Evolutionary conservation across 2,329 filamentous ascomycete genomes (phyloP).

Genomic region (Plenodomus biglobosus): DNA sequence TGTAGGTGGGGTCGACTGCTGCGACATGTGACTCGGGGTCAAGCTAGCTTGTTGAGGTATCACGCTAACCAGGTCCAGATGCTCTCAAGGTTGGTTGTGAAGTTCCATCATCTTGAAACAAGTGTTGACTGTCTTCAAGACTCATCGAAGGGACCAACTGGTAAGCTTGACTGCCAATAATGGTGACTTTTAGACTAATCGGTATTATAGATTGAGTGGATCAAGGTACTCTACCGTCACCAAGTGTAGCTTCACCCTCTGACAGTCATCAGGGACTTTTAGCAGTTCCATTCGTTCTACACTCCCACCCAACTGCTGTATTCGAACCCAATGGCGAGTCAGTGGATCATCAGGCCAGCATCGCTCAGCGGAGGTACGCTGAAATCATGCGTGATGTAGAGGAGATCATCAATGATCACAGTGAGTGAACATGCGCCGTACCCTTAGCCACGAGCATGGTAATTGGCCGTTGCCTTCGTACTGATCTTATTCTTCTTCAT

Average conservation of each 20-base stretch:
- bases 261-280: slow-evolving; percentile 56
- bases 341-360: slow-evolving; percentile 71
- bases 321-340: slow-evolving; percentile 69
- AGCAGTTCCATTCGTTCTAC: slow-evolving; percentile 93
- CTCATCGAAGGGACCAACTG: slow-evolving; percentile 87
- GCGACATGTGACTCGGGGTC: slow-evolving; percentile 1
- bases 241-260: background rate
- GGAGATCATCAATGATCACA: slow-evolving; percentile 87
- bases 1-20: slow-evolving; percentile 27
- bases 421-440: slow-evolving; percentile 49
- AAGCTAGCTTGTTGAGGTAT: background rate
- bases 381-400: slow-evolving; percentile 97
- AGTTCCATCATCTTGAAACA: slow-evolving; percentile 3
- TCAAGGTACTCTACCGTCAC: slow-evolving; percentile 62
- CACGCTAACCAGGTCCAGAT: slow-evolving; percentile 50
- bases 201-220: slow-evolving; percentile 71
- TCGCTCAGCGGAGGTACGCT: slow-evolving; percentile 84
- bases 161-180: slow-evolving; percentile 57
- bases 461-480: background rate
- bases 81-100: slow-evolving; percentile 59
- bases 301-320: slow-evolving; percentile 88
- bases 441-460: background rate
- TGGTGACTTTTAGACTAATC: slow-evolving; percentile 6
- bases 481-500: background rate
- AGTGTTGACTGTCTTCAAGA: slow-evolving; percentile 55